Percentiles rank a stretch among this genome's conserved stretches.
These are phyloP conservation scores for Bombardia bombarda DNA, from an alignment of 495 filamentous ascomycete species.

Conservation along the genomic window DNA sequence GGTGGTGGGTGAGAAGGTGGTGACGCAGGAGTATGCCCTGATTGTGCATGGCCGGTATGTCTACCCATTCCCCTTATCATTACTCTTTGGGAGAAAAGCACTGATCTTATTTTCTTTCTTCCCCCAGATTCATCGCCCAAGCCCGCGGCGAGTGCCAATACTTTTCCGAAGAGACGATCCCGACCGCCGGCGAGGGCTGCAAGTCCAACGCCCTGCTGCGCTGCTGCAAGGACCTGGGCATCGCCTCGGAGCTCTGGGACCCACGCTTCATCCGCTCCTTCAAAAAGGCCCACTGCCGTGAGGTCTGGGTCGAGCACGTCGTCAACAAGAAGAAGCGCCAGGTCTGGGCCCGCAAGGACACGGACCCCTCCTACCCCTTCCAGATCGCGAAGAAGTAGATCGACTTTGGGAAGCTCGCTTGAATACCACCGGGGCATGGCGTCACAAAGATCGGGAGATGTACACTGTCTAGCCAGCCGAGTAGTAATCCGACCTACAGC, in stretches of 20 bases:
- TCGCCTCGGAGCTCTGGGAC: slow-evolving; percentile 95
- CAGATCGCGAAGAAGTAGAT: slow-evolving; percentile 1
- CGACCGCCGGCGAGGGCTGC: slow-evolving; percentile 94
- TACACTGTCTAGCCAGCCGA: not conserved
- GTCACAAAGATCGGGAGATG: not conserved
- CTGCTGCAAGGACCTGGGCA: slow-evolving; percentile 94
- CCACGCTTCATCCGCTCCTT: slow-evolving; percentile 77
- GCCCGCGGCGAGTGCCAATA: slow-evolving; percentile 94
- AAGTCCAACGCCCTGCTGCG: slow-evolving; percentile 95
- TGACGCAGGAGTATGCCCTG: slow-evolving; percentile 93
- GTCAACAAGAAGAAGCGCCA: slow-evolving; percentile 80
- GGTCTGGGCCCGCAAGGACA: slow-evolving; percentile 82
- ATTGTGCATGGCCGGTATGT: slow-evolving; percentile 82
- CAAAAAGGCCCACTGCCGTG: slow-evolving; percentile 52
- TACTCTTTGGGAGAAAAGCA: not conserved
- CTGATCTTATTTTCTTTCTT: slow-evolving; percentile 4
- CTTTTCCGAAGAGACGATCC: slow-evolving; percentile 84
- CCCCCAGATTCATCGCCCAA: slow-evolving; percentile 71
- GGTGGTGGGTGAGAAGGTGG: slow-evolving; percentile 76
- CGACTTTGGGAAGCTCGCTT: too few species aligned
- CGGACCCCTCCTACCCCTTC: slow-evolving; percentile 68
- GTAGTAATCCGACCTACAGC: not conserved
- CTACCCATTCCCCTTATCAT: slow-evolving; percentile 1
- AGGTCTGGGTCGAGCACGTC: slow-evolving; percentile 62
- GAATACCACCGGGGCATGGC: too few species aligned